These are phyloP conservation scores for Cyberlindnera subsufficiens DNA, from an alignment of 805 yeast genomes.

Conservation along the genomic window DNA sequence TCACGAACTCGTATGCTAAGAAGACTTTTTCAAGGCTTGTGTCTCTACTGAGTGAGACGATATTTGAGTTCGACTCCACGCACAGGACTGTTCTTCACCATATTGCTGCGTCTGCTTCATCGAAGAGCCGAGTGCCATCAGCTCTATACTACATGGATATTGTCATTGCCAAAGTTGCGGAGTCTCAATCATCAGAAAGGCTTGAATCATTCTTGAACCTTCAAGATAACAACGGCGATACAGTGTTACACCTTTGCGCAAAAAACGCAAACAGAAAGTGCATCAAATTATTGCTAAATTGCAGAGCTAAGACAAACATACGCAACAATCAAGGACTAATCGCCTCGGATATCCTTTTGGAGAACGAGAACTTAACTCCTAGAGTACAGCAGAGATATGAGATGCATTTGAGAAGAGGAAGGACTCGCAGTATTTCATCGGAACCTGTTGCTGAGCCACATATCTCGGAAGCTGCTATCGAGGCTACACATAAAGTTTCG, in stretches of 20 bases:
- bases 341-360: conserved; percentile 23
- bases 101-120: conserved; percentile 63
- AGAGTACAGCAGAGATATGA: conserved; percentile 20
- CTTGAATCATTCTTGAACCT: conserved; percentile 55
- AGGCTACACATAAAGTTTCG: conserved; percentile 45
- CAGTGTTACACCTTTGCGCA: conserved; percentile 72
- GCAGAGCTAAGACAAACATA: conserved; percentile 41
- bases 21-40: conserved; percentile 75
- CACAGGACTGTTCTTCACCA: conserved; percentile 83
- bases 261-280: conserved; percentile 49
- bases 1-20: conserved; percentile 81
- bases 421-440: background rate
- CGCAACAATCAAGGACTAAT: conserved; percentile 29
- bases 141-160: conserved; percentile 79
- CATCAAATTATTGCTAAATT: conserved; percentile 41
- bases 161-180: conserved; percentile 66
- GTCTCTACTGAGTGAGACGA: conserved; percentile 68
- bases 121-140: conserved; percentile 66
- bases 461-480: conserved; percentile 48
- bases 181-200: conserved; percentile 55
- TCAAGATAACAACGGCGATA: conserved; percentile 73
- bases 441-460: conserved; percentile 30
- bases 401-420: conserved; percentile 14
- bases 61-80: conserved; percentile 69
- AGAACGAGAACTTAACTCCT: conserved; percentile 19